phyloP scores from a whole-genome alignment of 306 rosid species.

The Acacia acuminata region DNA sequence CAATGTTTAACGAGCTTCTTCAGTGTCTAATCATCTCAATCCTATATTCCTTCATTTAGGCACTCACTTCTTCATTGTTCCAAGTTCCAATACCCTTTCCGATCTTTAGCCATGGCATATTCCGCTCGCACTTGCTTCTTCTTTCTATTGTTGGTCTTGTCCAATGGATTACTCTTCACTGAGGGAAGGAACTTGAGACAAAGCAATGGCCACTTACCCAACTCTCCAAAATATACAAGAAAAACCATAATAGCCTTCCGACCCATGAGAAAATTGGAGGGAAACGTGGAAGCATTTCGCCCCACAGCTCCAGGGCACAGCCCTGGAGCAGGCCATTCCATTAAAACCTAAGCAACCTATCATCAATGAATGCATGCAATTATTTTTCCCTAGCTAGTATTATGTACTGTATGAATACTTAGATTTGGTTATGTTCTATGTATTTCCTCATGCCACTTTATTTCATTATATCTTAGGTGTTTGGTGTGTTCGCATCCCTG shows the following conservation, averaged over 20 bases:
- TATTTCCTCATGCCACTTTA: neutral
- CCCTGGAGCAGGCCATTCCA: conserved; percentile 81
- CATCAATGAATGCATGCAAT: conserved; percentile 1
- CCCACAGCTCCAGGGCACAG: conserved; percentile 77
- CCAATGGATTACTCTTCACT: conserved; percentile 37
- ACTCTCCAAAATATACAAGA: conserved; percentile 9
- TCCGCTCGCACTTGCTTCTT: conserved; percentile 40
- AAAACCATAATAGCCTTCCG: neutral
- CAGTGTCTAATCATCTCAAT: neutral
- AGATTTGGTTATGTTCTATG: neutral
- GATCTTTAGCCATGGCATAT: conserved; percentile 48
- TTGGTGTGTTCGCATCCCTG: neutral
- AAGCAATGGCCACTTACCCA: conserved; percentile 26
- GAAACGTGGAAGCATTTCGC: conserved; percentile 59
- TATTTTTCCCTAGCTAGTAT: neutral
- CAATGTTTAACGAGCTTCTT: neutral
- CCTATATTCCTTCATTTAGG: neutral
- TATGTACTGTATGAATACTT: neutral
- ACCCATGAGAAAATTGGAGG: conserved; percentile 23
- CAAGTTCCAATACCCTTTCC: neutral
- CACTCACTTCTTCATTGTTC: neutral
- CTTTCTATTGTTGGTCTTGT: conserved; percentile 48
- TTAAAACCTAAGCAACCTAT: conserved; percentile 33
- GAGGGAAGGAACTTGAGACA: conserved; percentile 58
- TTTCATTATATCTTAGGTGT: neutral